Base-by-base conservation (phyloP, 306 rosid species). In the Alnus glutinosa region DNA sequence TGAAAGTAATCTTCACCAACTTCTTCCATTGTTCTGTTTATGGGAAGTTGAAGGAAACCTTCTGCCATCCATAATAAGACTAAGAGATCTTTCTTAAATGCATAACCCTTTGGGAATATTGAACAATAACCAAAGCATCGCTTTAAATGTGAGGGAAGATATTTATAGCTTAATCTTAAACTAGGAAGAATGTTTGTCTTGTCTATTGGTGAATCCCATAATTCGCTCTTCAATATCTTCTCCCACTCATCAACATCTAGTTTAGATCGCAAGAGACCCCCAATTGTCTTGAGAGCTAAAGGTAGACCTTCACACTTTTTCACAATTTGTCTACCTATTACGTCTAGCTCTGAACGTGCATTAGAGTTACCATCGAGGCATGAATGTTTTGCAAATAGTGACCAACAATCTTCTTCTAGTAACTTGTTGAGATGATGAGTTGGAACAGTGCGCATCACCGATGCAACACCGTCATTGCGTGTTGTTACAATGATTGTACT, bases 21-120 rank as follows among this genome's bases (percentile, higher is more conserved):
- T 3, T 77, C 85, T 72, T 81, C 78, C 36, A 72, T 0, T 32
- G 44, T 51, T 9, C 75, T 67, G 18, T 50, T 73, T 9, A 10
- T 63, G 14, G 73, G 23, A 52, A 58, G 48, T 1, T 47, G 78
- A 5, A 86, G n/a, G 5, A 86, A 58, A 10, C 83, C 82, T 76
- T 89, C 83, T 14, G 83, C 90, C 88, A 83, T 83, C 92, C 89
- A 89, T 2, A 84, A 61, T 59, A 19, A 48, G 69, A 89, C 59
- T 28, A 86, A 23, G 1, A 30, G 6, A 67, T 68, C 59, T 61
- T 48, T 89, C 9, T 76, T 2, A n/a, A 84, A 75, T 28, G 28
- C 44, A 58, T 42, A 64, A 68, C 83, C 78, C 44, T 80, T 80
- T 1, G 88, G 86, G 28, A 73, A 82, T 28, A 82, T 58, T 55